Percentiles rank a stretch among this genome's conserved stretches.
Evolutionary conservation across 2,329 filamentous ascomycete genomes (phyloP).

Genomic region (Pestalotiopsis sp.): DNA sequence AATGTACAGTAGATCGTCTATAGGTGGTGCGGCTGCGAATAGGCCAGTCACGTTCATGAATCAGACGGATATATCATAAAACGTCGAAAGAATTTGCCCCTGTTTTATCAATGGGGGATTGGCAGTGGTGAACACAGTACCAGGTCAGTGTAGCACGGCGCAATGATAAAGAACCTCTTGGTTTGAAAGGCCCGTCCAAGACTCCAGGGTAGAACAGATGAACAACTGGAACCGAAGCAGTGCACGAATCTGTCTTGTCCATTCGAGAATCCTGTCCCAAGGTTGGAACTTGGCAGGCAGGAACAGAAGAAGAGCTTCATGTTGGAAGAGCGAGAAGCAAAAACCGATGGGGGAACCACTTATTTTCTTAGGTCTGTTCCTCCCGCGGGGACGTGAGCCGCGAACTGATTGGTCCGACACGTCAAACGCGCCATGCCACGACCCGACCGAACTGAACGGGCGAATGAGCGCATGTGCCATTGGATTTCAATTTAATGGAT

Average conservation of each 20-base stretch:
- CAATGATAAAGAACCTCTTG: no score
- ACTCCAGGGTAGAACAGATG: no score
- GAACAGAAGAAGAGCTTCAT: no score
- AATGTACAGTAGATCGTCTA: background rate
- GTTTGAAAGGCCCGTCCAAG: no score
- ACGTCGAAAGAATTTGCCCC: background rate
- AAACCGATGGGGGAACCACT: background rate
- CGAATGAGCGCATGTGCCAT: background rate
- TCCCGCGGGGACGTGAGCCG: background rate
- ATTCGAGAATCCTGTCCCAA: no score
- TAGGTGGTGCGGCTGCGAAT: background rate
- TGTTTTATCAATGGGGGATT: background rate
- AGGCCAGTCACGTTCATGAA: background rate
- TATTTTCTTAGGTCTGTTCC: background rate
- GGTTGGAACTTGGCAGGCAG: no score
- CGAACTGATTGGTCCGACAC: background rate
- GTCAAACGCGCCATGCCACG: constrained; percentile 4
- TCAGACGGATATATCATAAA: background rate
- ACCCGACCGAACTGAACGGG: background rate
- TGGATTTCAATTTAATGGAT: constrained; percentile 3
- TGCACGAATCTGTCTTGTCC: no score
- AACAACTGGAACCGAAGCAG: no score
- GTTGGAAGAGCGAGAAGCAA: background rate
- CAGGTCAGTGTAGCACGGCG: no score
- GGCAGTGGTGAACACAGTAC: background rate